These are phyloP conservation scores for Alternaria arborescens DNA, from an alignment of 2,329 filamentous ascomycete genomes.

Conservation along the genomic window DNA sequence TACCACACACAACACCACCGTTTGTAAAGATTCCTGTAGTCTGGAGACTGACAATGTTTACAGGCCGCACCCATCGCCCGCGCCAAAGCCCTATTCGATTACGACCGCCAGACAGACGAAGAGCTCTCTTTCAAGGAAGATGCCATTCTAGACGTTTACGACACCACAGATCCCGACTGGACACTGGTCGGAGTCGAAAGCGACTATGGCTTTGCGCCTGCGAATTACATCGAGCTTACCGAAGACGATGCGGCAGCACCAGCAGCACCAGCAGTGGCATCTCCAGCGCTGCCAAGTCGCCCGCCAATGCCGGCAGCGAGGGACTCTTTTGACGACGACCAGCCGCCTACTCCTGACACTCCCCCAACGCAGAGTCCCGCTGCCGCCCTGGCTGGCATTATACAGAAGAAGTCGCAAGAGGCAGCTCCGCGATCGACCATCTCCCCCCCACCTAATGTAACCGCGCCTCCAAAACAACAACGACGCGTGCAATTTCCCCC, in stretches of 20 bases:
- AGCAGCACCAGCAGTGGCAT: slow-evolving; percentile 48
- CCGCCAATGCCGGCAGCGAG: slow-evolving; percentile 51
- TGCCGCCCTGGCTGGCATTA: slow-evolving; percentile 65
- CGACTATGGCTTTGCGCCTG: slow-evolving; percentile 92
- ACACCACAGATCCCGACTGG: slow-evolving; percentile 94
- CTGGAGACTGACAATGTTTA: slow-evolving; percentile 14
- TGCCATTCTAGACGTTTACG: slow-evolving; percentile 81
- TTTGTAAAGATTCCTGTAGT: not conserved
- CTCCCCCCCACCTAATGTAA: slow-evolving; percentile 62
- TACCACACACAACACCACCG: slow-evolving; percentile 1
- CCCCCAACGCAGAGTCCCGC: slow-evolving; percentile 63
- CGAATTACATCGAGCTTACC: slow-evolving; percentile 89
- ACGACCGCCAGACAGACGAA: slow-evolving; percentile 95
- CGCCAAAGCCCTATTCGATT: slow-evolving; percentile 97
- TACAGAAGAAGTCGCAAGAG: slow-evolving; percentile 58
- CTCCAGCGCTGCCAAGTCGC: slow-evolving; percentile 55
- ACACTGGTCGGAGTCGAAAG: slow-evolving; percentile 85
- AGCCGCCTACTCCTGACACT: slow-evolving; percentile 56
- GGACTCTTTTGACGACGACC: slow-evolving; percentile 55
- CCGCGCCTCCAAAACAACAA: slow-evolving; percentile 57
- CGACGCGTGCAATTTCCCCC: slow-evolving; percentile 66
- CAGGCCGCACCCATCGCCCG: slow-evolving; percentile 70
- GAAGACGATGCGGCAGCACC: slow-evolving; percentile 54
- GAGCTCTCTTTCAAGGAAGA: slow-evolving; percentile 96
- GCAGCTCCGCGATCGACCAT: slow-evolving; percentile 39